Base-by-base conservation (phyloP, 2,329 filamentous ascomycete genomes). In the Fusarium ramigenum region DNA sequence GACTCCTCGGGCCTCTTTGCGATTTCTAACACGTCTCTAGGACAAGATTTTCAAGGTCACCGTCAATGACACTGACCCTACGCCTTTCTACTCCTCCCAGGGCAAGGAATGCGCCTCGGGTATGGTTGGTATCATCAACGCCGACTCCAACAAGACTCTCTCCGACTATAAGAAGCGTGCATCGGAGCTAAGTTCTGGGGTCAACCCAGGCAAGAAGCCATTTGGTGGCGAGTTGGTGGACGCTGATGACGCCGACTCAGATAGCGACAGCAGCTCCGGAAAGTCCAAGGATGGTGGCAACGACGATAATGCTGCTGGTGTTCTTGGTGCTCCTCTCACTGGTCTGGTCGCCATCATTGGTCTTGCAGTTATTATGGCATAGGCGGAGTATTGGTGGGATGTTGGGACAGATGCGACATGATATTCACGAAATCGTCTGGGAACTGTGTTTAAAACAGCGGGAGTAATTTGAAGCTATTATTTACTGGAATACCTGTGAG, bases 61-160 rank as follows among this genome's bases (percentile, higher is more conserved):
- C 4, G 56, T 83, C 63, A 78, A 79, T 56, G 69, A 77, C 66
- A 80, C 78, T 10, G 77, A 82, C 3, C 80, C 82, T 37, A 77
- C 80, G 14, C 75, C 77, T n/a, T 83, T 83, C 73, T 83, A 83
- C 69, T 84, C 82, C n/a, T 81, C 80, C 11, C 81, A 82, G 46
- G 80, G 76, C n/a, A 74, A 78, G 32, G 81, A 84, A 56, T 83
- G 82, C 65, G 63, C 80, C 25, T 60, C 71, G 18, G 82, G 82
- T 59, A 84, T 84, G 82, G 81, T 82, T n/a, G 82, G 80, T 63
- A 82, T 83, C 58, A 76, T 84, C 68, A 84, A 83, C 70, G 78
- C 79, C 28, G 75, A 70, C 47, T 68, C 58, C 43, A 75, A 79
- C 57, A 69, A 77, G 64, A 82, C 77, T 11, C 76, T 82, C 5